phyloP scores from a whole-genome alignment of 1,139 yeast genomes.

The Arxiozyma slooffiae region DNA sequence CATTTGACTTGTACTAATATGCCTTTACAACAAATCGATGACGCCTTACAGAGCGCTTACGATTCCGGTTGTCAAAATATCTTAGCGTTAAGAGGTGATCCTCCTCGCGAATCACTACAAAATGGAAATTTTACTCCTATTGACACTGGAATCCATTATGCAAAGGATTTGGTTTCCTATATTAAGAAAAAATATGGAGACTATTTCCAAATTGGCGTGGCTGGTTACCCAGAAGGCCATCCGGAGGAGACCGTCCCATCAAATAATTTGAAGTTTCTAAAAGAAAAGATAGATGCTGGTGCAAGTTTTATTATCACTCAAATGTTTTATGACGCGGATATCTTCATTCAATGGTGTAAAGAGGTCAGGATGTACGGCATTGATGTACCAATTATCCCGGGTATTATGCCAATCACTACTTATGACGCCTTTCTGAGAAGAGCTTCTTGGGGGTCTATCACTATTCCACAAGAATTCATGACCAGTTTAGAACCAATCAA shows the following conservation, averaged over 20 bases:
- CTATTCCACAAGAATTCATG: constrained; percentile 65
- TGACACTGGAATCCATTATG: constrained; percentile 64
- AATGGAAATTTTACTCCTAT: constrained; percentile 39
- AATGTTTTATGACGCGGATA: constrained; percentile 83
- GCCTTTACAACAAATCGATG: constrained; percentile 72
- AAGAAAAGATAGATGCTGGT: constrained; percentile 86
- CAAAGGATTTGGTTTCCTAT: constrained; percentile 51
- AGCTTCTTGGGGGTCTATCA: constrained; percentile 86
- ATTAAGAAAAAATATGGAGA: constrained; percentile 49
- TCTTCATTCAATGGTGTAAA: constrained; percentile 73
- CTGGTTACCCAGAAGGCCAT: constrained; percentile 70
- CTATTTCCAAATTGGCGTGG: constrained; percentile 65
- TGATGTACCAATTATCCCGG: constrained; percentile 83
- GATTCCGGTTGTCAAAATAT: constrained; percentile 92
- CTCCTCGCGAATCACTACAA: constrained; percentile 51
- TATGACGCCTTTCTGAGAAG: constrained; percentile 87
- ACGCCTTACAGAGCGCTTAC: constrained; percentile 77
- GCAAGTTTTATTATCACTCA: constrained; percentile 91
- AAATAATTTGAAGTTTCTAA: constrained; percentile 52
- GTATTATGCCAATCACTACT: constrained; percentile 96
- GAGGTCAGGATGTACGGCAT: constrained; percentile 67
- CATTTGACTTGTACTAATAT: constrained; percentile 95
- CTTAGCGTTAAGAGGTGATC: constrained; percentile 78
- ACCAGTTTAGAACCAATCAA: constrained; percentile 70
- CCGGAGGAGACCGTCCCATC: constrained; percentile 59